Base-by-base conservation (phyloP, 306 rosid species). In the Rosa persica region DNA sequence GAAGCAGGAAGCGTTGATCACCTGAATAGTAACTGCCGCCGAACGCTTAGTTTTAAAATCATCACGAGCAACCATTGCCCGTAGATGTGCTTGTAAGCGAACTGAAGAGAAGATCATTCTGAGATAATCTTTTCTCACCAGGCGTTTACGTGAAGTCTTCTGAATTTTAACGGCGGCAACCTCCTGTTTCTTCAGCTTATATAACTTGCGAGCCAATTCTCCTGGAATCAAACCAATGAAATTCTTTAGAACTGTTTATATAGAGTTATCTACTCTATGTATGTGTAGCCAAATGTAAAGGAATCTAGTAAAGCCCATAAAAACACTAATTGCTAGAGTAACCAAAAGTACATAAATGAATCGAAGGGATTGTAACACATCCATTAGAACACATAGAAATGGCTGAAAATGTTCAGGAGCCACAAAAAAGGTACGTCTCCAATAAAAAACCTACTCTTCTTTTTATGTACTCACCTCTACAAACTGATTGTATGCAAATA, bases 91-190 rank as follows among this genome's bases (percentile, higher is more conserved):
- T 85, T 89, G 95, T 83, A 94, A 82, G 66, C 85, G 70, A 76
- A 85, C 65, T 66, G 79, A 85, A 80, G 87, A 87, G 62, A 72
- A 65, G 83, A 66, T 78, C 68, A 80, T 42, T 72, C 75, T 69
- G 5, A 64, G 43, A 81, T 86, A 91, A 46, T 54, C 67, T 58
- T 87, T 92, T 80, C 93, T 88, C 27, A 89, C 91, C 71, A 88
- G 81, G 70, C 71, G 69, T 86, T 88, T 67, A 16, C 89, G 95
- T 13, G 75, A 60, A 69, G 83, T 58, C 77, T 72, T 85, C 86
- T 94, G 98, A 79, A 94, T 92, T 87, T 79, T 86, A 79, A 88
- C 75, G 54, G 90, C 83, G 61, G 97, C 93, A 12, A 51, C 72
- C 46, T 85, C 85, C 82, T 84, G 86, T 88, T 81, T 90, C 85